Conservation (phyloP, 163 green algal genomes). For the Chlorella variabilis region DNA sequence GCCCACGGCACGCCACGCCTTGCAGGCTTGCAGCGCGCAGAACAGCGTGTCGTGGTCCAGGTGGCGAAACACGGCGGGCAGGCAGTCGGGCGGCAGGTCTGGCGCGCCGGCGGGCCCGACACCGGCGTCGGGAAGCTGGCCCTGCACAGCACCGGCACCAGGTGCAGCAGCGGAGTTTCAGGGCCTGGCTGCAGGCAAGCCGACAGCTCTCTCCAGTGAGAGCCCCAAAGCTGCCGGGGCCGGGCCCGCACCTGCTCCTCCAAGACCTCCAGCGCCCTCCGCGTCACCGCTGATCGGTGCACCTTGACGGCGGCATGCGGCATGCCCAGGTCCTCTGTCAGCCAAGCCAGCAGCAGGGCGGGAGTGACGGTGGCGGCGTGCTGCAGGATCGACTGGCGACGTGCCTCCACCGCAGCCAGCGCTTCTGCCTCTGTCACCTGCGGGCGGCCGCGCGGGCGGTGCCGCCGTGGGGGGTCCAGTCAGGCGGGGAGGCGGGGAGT, state of each 20-base stretch:
- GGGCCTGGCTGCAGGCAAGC: neutral
- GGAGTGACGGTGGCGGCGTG: constrained; percentile 13
- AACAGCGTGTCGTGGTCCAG: constrained; percentile 35
- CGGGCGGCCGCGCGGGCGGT: too few species aligned
- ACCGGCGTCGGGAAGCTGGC: neutral
- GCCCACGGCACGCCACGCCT: neutral
- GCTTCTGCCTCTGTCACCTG: neutral
- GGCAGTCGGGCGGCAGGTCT: constrained; percentile 9
- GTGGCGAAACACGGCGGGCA: neutral
- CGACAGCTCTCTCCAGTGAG: too few species aligned
- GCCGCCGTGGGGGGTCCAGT: too few species aligned
- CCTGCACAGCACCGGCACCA: neutral
- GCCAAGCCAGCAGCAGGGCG: neutral
- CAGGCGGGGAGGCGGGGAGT: too few species aligned
- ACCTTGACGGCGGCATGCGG: neutral
- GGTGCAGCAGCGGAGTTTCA: neutral
- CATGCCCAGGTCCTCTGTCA: neutral
- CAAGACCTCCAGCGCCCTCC: neutral
- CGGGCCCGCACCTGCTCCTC: constrained; percentile 3
- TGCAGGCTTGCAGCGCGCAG: constrained; percentile 6
- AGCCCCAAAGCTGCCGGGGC: too few species aligned
- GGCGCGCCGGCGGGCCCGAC: too few species aligned
- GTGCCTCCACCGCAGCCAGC: neutral
- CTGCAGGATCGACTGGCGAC: neutral
- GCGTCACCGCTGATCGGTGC: neutral